Evolutionary conservation across 1,284 basidiomycete species (phyloP).

Genomic region (Pseudozyma flocculosa): DNA sequence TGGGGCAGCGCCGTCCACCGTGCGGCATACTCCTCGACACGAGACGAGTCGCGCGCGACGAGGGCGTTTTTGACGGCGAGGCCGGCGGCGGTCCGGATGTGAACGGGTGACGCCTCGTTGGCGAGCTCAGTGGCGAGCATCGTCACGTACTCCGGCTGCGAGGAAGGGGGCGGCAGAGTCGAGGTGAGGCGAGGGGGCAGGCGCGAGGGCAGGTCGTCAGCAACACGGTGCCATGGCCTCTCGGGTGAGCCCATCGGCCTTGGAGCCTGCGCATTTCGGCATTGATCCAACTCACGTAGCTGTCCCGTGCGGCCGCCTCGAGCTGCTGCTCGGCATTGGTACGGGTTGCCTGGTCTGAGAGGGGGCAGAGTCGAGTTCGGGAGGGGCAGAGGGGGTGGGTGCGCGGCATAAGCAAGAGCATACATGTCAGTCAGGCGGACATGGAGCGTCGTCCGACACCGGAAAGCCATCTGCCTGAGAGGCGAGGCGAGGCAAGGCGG

Average conservation of each 20-base stretch:
- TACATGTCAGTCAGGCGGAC: too few relatives aligned
- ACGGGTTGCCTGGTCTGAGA: slow-evolving; percentile 47
- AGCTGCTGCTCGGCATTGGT: slow-evolving; percentile 55
- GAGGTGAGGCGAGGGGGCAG: neutral
- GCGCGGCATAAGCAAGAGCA: too few relatives aligned
- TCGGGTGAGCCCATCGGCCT: too few relatives aligned
- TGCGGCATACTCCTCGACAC: slow-evolving; percentile 59
- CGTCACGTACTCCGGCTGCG: slow-evolving; percentile 45
- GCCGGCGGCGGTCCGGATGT: slow-evolving; percentile 89
- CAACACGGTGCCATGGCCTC: too few relatives aligned
- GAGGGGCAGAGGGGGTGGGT: neutral
- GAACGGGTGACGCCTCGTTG: slow-evolving; percentile 59
- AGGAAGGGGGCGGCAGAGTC: neutral
- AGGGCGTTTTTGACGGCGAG: slow-evolving; percentile 96
- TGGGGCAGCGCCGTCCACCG: slow-evolving; percentile 75
- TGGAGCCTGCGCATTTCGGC: too few relatives aligned
- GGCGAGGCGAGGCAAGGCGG: too few relatives aligned
- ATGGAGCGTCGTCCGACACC: too few relatives aligned
- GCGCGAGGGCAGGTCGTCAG: too few relatives aligned
- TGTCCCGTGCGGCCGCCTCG: slow-evolving; percentile 51
- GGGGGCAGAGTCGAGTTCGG: neutral
- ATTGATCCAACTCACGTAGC: slow-evolving; percentile 33
- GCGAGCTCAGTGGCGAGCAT: slow-evolving; percentile 52
- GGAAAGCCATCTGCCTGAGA: too few relatives aligned
- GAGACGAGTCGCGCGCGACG: slow-evolving; percentile 74